Percentiles rank a stretch among this genome's conserved stretches.
These are phyloP conservation scores for Moesziomyces sp. DNA, from an alignment of 1,284 basidiomycete species.

Conservation along the genomic window DNA sequence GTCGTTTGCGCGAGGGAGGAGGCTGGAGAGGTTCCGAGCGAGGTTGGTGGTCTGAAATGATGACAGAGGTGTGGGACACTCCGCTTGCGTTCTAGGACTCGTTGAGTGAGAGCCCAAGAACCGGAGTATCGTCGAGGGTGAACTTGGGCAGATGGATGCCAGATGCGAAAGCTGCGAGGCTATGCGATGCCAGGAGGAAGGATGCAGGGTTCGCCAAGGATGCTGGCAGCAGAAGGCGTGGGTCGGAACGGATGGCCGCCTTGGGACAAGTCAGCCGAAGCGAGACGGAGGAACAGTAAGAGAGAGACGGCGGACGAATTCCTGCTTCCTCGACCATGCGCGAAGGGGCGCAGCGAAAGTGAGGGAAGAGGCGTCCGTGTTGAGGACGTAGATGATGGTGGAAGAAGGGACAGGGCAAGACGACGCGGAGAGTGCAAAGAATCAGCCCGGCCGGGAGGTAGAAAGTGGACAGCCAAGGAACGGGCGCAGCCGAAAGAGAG, in stretches of 20 bases:
- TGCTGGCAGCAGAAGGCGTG: not conserved
- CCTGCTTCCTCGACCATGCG: conserved; percentile 18
- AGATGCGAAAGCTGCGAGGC: not conserved
- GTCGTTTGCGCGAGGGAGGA: conserved; percentile 39
- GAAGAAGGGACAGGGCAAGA: not conserved
- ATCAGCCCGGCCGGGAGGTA: not conserved
- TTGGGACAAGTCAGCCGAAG: not conserved
- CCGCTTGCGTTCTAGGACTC: conserved; percentile 26
- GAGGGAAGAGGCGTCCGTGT: conserved; percentile 1
- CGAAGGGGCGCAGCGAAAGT: conserved; percentile 16
- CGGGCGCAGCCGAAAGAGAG: conserved; percentile 2
- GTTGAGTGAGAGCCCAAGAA: conserved; percentile 25
- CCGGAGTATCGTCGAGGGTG: conserved; percentile 25
- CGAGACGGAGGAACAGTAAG: not conserved
- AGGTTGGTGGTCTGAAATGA: conserved; percentile 31
- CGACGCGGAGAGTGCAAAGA: not conserved
- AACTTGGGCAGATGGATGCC: not conserved
- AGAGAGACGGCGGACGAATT: not conserved
- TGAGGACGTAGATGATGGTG: conserved; percentile 7
- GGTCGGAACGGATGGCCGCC: not conserved
- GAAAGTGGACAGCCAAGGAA: not conserved
- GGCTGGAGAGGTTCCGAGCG: conserved; percentile 21
- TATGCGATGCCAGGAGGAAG: not conserved
- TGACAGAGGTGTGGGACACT: conserved; percentile 33
- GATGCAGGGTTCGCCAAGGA: not conserved